phyloP scores from a whole-genome alignment of 2,329 filamentous ascomycete species.

The Bimuria novae-zelandiae region DNA sequence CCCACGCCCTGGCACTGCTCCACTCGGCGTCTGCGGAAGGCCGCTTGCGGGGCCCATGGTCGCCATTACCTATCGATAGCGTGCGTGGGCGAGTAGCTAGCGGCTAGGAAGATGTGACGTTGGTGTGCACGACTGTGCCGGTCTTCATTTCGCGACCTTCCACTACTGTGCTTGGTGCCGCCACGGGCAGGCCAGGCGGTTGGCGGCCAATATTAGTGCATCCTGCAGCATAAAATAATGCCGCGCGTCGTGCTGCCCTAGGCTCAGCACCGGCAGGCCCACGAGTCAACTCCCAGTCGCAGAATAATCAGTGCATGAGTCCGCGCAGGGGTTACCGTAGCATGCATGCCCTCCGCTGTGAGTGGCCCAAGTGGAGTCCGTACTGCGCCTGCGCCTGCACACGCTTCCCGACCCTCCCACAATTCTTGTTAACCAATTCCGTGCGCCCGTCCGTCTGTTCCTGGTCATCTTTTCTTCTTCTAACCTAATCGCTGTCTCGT shows the following conservation, averaged over 20 bases:
- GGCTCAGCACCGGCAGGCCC: slow-evolving; percentile 29
- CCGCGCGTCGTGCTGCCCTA: slow-evolving; percentile 44
- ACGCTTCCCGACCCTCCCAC: slow-evolving; percentile 36
- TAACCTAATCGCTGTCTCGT: slow-evolving; percentile 45
- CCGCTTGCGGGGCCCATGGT: not conserved
- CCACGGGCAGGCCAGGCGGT: slow-evolving; percentile 35
- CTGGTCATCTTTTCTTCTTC: slow-evolving; percentile 51
- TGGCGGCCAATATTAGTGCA: slow-evolving; percentile 41
- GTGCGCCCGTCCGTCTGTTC: slow-evolving; percentile 42
- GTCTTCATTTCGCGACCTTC: slow-evolving; percentile 42
- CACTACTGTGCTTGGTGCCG: slow-evolving; percentile 20
- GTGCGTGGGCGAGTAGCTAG: slow-evolving; percentile 11
- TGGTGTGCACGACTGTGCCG: slow-evolving; percentile 33
- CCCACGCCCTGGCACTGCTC: slow-evolving; percentile 5
- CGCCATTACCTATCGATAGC: not conserved
- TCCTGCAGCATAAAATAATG: slow-evolving; percentile 44
- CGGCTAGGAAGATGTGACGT: slow-evolving; percentile 16
- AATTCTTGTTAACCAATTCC: slow-evolving; percentile 43
- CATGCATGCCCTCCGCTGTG: slow-evolving; percentile 37
- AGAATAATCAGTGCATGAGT: slow-evolving; percentile 41
- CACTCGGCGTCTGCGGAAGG: slow-evolving; percentile 30
- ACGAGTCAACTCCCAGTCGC: slow-evolving; percentile 42
- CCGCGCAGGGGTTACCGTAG: slow-evolving; percentile 37
- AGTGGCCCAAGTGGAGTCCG: slow-evolving; percentile 43
- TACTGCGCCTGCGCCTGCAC: slow-evolving; percentile 44